Evolutionary conservation across 176 grass and related monocot species (phyloP).

Genomic region (Phragmites australis): DNA sequence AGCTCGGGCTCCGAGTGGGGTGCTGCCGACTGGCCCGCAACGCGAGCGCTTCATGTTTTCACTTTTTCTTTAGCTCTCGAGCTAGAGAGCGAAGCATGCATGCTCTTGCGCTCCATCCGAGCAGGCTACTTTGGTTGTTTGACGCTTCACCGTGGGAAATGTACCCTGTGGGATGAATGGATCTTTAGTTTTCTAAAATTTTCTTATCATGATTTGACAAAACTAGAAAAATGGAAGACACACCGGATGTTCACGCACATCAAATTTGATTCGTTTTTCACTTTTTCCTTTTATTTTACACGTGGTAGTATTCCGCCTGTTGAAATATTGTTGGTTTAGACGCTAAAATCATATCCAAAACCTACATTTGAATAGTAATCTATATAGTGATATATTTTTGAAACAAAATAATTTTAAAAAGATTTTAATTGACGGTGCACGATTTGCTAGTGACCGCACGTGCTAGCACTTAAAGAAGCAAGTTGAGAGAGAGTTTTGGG

Average conservation of each 20-base stretch:
- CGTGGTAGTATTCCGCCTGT: neutral
- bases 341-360: too few relatives aligned
- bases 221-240: neutral
- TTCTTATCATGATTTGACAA: neutral
- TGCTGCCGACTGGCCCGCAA: constrained; percentile 9
- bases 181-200: neutral
- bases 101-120: neutral
- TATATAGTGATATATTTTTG: too few relatives aligned
- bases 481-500: too few relatives aligned
- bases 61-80: neutral
- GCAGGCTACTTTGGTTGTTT: neutral
- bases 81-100: neutral
- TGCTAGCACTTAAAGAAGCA: too few relatives aligned
- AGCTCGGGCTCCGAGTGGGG: neutral
- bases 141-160: neutral
- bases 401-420: too few relatives aligned
- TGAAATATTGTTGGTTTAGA: too few relatives aligned
- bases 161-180: neutral
- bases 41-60: constrained; percentile 4
- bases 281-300: neutral
- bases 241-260: neutral
- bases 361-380: too few relatives aligned
- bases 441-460: too few relatives aligned
- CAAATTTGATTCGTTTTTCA: neutral
- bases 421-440: too few relatives aligned